These are phyloP conservation scores for Panellus pusillus DNA, from an alignment of 768 basidiomycete genomes.

Conservation along the genomic window DNA sequence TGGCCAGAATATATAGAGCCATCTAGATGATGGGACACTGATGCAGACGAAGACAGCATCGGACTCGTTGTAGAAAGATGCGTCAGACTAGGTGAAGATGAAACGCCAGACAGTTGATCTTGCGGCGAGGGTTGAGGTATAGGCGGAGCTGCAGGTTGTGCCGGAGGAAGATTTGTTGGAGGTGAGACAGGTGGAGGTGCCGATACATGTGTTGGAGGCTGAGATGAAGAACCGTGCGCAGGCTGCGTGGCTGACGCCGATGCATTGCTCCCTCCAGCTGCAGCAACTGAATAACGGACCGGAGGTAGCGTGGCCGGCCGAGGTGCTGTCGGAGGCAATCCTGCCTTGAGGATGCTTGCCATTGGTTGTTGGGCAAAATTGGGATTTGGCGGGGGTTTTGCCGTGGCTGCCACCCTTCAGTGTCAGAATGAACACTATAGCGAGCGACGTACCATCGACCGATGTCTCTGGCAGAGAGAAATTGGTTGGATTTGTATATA, in stretches of 20 bases:
- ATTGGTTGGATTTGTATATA: slow-evolving; percentile 17
- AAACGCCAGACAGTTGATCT: slow-evolving; percentile 43
- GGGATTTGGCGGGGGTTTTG: slow-evolving; percentile 77
- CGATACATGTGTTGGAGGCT: slow-evolving; percentile 23
- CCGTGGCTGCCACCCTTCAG: slow-evolving; percentile 29
- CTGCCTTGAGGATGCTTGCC: slow-evolving; percentile 73
- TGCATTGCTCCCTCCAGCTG: slow-evolving; percentile 66
- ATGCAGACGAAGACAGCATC: slow-evolving; percentile 75
- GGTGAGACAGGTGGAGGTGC: slow-evolving; percentile 32
- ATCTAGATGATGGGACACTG: slow-evolving; percentile 61
- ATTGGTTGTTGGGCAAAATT: slow-evolving; percentile 82
- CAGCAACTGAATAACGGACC: slow-evolving; percentile 82
- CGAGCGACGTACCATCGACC: slow-evolving; percentile 54
- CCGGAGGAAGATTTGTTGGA: slow-evolving; percentile 34
- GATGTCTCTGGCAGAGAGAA: slow-evolving; percentile 56
- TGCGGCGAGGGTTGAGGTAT: slow-evolving; percentile 39
- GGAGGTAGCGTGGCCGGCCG: slow-evolving; percentile 67
- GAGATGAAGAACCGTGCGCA: slow-evolving; percentile 27
- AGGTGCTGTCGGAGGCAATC: slow-evolving; percentile 55
- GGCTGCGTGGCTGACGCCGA: slow-evolving; percentile 27
- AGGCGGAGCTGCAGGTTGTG: slow-evolving; percentile 38
- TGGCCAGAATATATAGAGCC: slow-evolving; percentile 72
- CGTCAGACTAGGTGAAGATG: slow-evolving; percentile 82
- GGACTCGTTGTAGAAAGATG: slow-evolving; percentile 83
- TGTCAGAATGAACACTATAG: slow-evolving; percentile 1